These are phyloP conservation scores for Coniochaeta ligniaria DNA, from an alignment of 2,329 filamentous ascomycete species.

Conservation along the genomic window DNA sequence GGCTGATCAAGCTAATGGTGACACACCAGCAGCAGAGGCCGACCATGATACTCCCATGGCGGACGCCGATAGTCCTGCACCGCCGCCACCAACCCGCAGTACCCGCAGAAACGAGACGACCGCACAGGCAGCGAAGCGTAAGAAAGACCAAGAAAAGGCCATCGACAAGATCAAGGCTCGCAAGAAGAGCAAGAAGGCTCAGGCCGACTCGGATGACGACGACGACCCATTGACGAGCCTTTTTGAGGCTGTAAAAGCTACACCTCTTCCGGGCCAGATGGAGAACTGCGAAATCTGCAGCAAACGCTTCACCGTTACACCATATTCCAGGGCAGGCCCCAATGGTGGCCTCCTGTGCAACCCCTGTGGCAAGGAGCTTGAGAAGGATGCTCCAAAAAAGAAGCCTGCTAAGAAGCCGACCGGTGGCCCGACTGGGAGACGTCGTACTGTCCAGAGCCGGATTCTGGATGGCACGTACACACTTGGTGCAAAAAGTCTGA, in stretches of 20 bases:
- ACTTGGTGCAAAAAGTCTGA: slow-evolving; percentile 61
- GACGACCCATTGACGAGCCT: slow-evolving; percentile 43
- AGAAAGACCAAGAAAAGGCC: slow-evolving; percentile 45
- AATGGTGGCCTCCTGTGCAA: slow-evolving; percentile 81
- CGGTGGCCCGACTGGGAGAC: slow-evolving; percentile 46
- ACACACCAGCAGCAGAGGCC: slow-evolving; percentile 1
- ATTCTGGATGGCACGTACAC: slow-evolving; percentile 68
- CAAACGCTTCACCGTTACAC: slow-evolving; percentile 87
- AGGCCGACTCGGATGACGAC: slow-evolving; percentile 38
- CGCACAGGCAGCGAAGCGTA: slow-evolving; percentile 35
- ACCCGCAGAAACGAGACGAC: slow-evolving; percentile 15
- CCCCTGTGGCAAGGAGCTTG: slow-evolving; percentile 69
- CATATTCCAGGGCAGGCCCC: slow-evolving; percentile 76
- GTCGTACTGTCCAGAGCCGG: slow-evolving; percentile 75
- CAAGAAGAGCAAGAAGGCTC: slow-evolving; percentile 50
- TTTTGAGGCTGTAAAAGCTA: slow-evolving; percentile 34
- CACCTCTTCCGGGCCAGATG: slow-evolving; percentile 72
- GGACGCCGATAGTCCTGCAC: slow-evolving; percentile 1
- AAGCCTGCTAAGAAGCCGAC: slow-evolving; percentile 50
- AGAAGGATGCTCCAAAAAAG: slow-evolving; percentile 57
- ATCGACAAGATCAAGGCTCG: slow-evolving; percentile 56
- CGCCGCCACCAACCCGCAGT: slow-evolving; percentile 11
- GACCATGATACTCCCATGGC: not conserved
- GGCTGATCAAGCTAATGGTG: slow-evolving; percentile 12
- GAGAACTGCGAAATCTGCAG: slow-evolving; percentile 80